Base-by-base conservation (phyloP, 2,329 filamentous ascomycete species). In the Ceratocystis lukuohia region DNA sequence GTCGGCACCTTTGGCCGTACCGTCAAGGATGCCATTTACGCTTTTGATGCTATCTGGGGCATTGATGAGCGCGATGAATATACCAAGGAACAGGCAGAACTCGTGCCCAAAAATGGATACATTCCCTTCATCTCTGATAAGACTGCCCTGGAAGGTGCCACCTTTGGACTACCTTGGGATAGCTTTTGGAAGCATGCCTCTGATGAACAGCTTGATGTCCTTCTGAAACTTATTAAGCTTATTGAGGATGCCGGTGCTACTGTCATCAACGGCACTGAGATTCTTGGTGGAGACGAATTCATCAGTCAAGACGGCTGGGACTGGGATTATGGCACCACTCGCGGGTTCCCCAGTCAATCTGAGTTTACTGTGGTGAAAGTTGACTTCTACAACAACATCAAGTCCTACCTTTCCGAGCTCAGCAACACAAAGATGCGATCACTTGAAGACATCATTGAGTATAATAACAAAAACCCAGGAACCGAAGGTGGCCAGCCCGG, bases 321-420 rank as follows among this genome's bases (percentile, higher is more conserved):
- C 73, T 91, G 88, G 81, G 86, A 88, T 71, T 87, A 84, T 69
- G 86, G 87, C 15, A 79, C 70, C 4, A 80, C 77, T 0, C 81
- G 85, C 2, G 85, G 85, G 1, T 84, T 77, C 70, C 76, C 84
- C n/a, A 89, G 90, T 68, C 83, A 89, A 74, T 89, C 85, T 15
- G 87, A 90, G 73, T 90, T 86, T 74, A 88, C 84, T 0, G 83
- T 87, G 62, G 79, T 91, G 69, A 89, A 88, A 73, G 84, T 86
- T 0, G 85, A 88, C 72, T 87, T 87, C 71, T 87, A 87, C 74
- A 80, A 80, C 71, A 78, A 82, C 71, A 79, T 89, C 73, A 79
- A 80, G 65, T 73, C 76, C 0, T 90, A 89, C 70, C 81, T 89
- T 0, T 77, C 81, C 0, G 81, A 85, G 69, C 77, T 89, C 0